Conservation (phyloP, 371 early-diverging fungal species). For the Mortierella sp. region DNA sequence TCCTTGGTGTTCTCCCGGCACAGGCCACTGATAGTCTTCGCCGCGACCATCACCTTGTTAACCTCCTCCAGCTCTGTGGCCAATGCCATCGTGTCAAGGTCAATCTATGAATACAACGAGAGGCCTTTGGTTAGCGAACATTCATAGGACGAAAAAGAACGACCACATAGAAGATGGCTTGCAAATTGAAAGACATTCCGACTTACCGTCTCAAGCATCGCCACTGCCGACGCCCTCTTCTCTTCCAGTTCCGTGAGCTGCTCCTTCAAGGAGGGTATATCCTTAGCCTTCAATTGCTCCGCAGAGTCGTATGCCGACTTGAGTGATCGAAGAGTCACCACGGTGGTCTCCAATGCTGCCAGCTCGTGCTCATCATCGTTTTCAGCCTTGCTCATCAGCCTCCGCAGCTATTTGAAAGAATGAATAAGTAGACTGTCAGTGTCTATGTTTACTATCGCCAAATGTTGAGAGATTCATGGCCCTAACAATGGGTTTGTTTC, state of each 20-base stretch:
- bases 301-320: constrained; percentile 42
- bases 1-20: constrained; percentile 58
- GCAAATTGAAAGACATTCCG: not conserved
- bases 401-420: constrained; percentile 27
- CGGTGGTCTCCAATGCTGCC: constrained; percentile 34
- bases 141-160: no score
- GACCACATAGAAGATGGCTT: no score
- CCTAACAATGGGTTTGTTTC: not conserved
- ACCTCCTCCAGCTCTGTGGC: constrained; percentile 33
- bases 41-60: constrained; percentile 22
- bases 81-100: constrained; percentile 20
- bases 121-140: not conserved
- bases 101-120: constrained; percentile 13
- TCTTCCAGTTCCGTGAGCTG: constrained; percentile 51
- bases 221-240: not conserved
- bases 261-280: constrained; percentile 41
- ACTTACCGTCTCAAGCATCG: constrained; percentile 32
- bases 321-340: constrained; percentile 55
- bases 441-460: not conserved
- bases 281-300: constrained; percentile 20
- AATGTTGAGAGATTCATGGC: not conserved
- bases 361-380: constrained; percentile 57
- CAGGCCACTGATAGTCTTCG: constrained; percentile 60
- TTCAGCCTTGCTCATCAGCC: constrained; percentile 39
- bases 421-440: not conserved